Evolutionary conservation across 371 early-diverging fungal genomes (phyloP), one percentile per base, ranked within the genome.

Genomic region (Nematocida homosporus): DNA sequence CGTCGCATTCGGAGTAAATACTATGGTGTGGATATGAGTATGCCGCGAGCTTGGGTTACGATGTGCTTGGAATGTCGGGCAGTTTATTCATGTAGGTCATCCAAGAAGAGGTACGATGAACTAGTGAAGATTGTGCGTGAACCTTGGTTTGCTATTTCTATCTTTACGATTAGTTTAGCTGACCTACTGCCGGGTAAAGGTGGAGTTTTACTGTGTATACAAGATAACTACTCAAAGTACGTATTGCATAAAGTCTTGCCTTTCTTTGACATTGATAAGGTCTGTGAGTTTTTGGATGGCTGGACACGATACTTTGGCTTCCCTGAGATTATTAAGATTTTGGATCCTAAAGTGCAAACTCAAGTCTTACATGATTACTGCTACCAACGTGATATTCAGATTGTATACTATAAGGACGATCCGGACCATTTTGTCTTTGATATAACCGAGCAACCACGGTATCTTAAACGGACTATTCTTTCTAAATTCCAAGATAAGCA

Each of bases 71-170:
- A 18, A 51, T 68, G 69, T 38, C 56, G 29, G 40, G 52, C 35
- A 10, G 18, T 66, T n/a, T 47, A 25, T 25, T 29, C 6, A 5
- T 0, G 0, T 6, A 2, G 1, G n/a, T 23, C 16, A 10, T 6
- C 8, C 23, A 25, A n/a, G 4, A 57, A 34, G 47, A 61, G 32
- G 38, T 41, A 29, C 47, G 8, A 37, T n/a, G 41, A 68, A 1
- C 16, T 3, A 2, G 57, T 68, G n/a, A 68, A 41, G 10, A 51
- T 68, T 20, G 55, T 68, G 18, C 13, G 59, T 20, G 69, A 68
- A 18, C 69, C 69, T 0, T 68, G 69, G 69, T 68, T 68, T 56
- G 69, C 69, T n/a, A 32, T 68, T 4, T 52, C 20, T 44, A 2
- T 68, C 40, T 68, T 20, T 57, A 13, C 23, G 4, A 41, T 68